A percentile compares a stretch with the other conserved stretches of the same genome.
These are phyloP conservation scores for Blastomyces silverae DNA, from an alignment of 2,329 filamentous ascomycete genomes.

Conservation along the genomic window DNA sequence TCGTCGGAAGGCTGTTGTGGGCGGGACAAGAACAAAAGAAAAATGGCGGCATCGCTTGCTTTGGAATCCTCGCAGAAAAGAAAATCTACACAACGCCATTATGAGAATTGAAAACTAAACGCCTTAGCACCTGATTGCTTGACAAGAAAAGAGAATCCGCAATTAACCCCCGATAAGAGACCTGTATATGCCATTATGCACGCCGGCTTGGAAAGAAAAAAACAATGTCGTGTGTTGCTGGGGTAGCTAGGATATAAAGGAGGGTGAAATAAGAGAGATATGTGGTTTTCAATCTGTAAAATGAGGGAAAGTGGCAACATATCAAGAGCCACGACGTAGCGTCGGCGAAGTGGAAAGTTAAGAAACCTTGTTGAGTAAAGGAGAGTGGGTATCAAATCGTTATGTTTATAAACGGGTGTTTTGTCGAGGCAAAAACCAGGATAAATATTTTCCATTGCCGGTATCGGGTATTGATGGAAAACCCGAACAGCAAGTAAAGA, in stretches of 20 bases:
- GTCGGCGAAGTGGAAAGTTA: background rate
- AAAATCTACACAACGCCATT: conserved; percentile 5
- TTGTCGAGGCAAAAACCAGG: background rate
- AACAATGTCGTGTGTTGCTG: background rate
- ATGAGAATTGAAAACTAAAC: conserved; percentile 7
- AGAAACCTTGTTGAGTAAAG: background rate
- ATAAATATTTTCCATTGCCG: background rate
- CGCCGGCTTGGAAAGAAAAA: background rate
- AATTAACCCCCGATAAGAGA: background rate
- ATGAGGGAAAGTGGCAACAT: background rate
- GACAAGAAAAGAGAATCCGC: background rate
- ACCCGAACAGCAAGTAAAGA: background rate
- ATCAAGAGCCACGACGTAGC: background rate
- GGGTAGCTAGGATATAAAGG: conserved; percentile 3
- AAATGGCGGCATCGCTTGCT: background rate
- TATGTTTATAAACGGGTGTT: background rate
- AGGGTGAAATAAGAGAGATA: background rate
- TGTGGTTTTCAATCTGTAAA: background rate
- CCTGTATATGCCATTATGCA: conserved; percentile 6
- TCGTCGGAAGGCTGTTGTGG: background rate
- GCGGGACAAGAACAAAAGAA: background rate
- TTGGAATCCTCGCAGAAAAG: background rate
- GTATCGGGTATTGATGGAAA: background rate
- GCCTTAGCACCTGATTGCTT: background rate
- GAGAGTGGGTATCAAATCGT: conserved; percentile 3